These are phyloP conservation scores for Macaranga tanarius DNA, from an alignment of 441 rosid genomes.

Conservation along the genomic window DNA sequence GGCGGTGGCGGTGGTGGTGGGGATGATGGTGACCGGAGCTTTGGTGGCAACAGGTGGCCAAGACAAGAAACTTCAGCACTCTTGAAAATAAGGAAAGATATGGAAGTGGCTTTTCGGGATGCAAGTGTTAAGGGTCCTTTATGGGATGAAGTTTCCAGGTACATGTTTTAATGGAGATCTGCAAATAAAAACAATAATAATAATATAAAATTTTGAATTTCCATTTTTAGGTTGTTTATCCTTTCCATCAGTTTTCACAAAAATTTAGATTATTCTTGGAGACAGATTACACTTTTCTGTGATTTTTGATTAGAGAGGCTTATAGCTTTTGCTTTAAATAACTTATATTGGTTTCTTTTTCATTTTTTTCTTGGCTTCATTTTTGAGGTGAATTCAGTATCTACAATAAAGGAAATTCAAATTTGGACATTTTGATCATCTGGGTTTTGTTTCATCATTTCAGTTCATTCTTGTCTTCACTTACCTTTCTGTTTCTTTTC, in stretches of 20 bases:
- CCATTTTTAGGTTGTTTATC: slow-evolving; percentile 1
- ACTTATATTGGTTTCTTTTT: not conserved
- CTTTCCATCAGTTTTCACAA: slow-evolving; percentile 5
- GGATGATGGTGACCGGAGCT: slow-evolving; percentile 38
- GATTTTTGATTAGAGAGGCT: not conserved
- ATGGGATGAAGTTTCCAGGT: slow-evolving; percentile 96
- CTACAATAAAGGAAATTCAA: not conserved
- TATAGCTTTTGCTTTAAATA: not conserved
- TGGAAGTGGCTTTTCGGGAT: slow-evolving; percentile 76
- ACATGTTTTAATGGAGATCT: slow-evolving; percentile 2
- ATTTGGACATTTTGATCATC: not conserved
- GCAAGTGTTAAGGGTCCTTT: slow-evolving; percentile 77
- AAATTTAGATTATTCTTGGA: not conserved
- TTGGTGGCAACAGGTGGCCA: slow-evolving; percentile 84
- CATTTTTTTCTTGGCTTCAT: not conserved
- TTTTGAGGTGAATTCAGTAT: slow-evolving; percentile 7
- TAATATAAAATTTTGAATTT: not conserved
- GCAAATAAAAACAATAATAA: no score
- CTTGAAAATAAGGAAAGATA: slow-evolving; percentile 71
- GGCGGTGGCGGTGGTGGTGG: slow-evolving; percentile 19
- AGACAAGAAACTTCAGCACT: slow-evolving; percentile 79
- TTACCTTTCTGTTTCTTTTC: not conserved
- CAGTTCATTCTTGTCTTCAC: not conserved
- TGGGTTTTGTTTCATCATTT: not conserved
- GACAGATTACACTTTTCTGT: not conserved